Evolutionary conservation across 2,329 filamentous ascomycete genomes (phyloP), one percentile per base, ranked within the genome.

Genomic region (Stenocarpella maydis): DNA sequence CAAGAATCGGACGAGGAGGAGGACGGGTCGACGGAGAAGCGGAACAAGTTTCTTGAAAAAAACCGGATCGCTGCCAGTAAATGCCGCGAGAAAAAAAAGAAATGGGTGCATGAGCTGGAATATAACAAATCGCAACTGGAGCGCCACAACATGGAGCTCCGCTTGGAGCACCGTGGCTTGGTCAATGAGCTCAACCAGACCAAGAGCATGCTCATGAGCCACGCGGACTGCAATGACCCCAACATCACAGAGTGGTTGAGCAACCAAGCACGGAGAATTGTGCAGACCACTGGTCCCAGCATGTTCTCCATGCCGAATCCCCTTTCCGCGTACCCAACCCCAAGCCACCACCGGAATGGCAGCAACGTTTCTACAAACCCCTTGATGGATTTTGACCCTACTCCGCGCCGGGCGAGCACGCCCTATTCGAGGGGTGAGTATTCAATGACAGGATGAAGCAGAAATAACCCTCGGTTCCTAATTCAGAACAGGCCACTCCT

Each of bases 41-140:
- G 87, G 34, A 84, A 82, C 71, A 85, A 85, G 71, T 90, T 89
- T 73, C 83, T 93, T 0, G 89, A 92, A 78, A 87, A 91, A 71
- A 94, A 94, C 77, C 85, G 91, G 12, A 81, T 91, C 2, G 91
- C 92, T 0, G 91, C 92, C 1, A 91, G 89, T 77, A 93, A 93
- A 76, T 94, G 91, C 75, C 87, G 91, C 4, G 87, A 91, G 75
- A 92, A 92, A 78, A 87, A 87, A 74, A 88, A 87, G 78, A 79
- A 82, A 73, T 87, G 83, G 81, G 82, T 85, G 26, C 78, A 78
- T 15, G 81, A 83, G n/a, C 75, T 88, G 26, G 84, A 88, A 70
- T 81, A 83, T 65, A 80, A 79, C 7, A 83, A 82, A 67, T 72
- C 77, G 12, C 79, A 75, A 0, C 73, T 88, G 53, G 86, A 88